A percentile compares a stretch with the other conserved stretches of the same genome.
These are phyloP conservation scores for Phalaenopsis hybrid DNA, from an alignment of 116 monocot genomes.

Conservation along the genomic window DNA sequence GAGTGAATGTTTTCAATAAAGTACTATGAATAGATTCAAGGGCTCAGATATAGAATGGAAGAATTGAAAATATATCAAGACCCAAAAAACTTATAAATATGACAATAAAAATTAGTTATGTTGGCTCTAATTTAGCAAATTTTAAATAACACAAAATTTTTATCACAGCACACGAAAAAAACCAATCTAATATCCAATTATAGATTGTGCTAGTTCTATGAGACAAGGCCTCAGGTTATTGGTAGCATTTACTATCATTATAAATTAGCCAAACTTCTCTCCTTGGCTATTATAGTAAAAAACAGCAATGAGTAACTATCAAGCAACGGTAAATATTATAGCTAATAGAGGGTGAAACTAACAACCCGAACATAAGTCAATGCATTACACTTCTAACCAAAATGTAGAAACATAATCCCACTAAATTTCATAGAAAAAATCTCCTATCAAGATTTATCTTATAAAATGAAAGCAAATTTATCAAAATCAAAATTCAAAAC, in stretches of 20 bases:
- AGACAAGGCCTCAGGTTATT: neutral
- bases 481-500: neutral
- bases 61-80: neutral
- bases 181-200: neutral
- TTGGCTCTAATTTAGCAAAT: neutral
- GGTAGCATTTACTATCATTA: neutral
- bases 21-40: neutral
- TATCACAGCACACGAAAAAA: neutral
- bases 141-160: neutral
- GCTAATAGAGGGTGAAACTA: too few species aligned
- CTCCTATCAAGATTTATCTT: neutral
- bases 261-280: neutral
- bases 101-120: neutral
- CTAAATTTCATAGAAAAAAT: neutral
- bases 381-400: neutral
- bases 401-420: neutral
- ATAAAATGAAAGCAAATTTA: neutral
- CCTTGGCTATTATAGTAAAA: neutral
- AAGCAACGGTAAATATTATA: neutral
- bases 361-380: neutral
- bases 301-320: neutral
- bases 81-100: neutral
- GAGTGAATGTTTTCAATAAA: neutral
- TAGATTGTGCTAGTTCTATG: neutral
- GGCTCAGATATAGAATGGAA: too few species aligned